These are phyloP conservation scores for Ceratobasidium sp. DNA, from an alignment of 1,284 basidiomycete genomes.

Conservation along the genomic window DNA sequence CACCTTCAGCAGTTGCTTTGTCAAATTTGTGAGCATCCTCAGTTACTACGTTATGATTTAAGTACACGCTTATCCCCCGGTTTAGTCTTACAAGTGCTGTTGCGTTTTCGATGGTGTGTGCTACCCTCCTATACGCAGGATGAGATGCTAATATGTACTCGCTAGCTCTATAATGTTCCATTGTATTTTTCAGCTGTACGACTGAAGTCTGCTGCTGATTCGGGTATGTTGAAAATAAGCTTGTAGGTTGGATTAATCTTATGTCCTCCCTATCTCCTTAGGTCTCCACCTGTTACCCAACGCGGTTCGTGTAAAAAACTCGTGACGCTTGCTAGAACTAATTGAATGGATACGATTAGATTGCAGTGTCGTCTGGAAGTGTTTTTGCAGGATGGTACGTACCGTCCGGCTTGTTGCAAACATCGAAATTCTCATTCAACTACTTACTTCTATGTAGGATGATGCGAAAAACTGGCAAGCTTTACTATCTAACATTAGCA, in stretches of 20 bases:
- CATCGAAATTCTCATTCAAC: neutral
- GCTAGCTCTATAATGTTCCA: conserved; percentile 54
- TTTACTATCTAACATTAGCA: conserved; percentile 77
- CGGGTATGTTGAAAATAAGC: conserved; percentile 65
- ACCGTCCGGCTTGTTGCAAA: neutral
- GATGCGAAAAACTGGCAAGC: conserved; percentile 85
- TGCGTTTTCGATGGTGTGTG: conserved; percentile 83
- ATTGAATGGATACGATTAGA: conserved; percentile 56
- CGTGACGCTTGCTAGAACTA: neutral
- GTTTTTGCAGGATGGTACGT: conserved; percentile 85
- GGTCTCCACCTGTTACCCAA: conserved; percentile 52
- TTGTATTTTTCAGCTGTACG: conserved; percentile 70
- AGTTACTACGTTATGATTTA: neutral
- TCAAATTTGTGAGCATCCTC: conserved; percentile 73
- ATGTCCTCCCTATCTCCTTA: neutral
- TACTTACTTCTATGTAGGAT: conserved; percentile 23
- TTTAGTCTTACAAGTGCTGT: conserved; percentile 71
- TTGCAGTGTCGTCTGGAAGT: conserved; percentile 83
- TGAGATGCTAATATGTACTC: conserved; percentile 33
- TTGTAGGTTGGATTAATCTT: conserved; percentile 24
- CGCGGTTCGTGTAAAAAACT: conserved; percentile 26
- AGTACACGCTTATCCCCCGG: neutral
- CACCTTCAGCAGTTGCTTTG: conserved; percentile 82
- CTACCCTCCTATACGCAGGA: neutral
- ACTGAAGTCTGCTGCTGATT: conserved; percentile 75